Conservation (phyloP, 441 rosid genomes). For the Omphalea diandra region DNA sequence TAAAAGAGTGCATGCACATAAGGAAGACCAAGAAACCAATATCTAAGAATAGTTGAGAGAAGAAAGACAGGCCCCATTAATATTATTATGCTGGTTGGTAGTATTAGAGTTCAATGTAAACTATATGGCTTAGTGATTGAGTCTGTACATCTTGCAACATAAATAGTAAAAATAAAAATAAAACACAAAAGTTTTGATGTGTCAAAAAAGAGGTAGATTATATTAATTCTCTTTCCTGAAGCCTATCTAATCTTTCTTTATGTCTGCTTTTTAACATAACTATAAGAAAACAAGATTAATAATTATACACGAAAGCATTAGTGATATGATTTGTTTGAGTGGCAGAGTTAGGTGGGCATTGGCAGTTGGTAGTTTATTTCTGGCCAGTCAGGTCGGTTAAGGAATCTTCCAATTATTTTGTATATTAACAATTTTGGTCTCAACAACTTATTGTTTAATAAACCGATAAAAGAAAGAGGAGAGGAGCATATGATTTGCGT, state of each 20-base stretch:
- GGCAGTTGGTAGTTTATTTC: constrained; percentile 47
- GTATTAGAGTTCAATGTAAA: too few species aligned
- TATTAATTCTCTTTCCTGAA: too few species aligned
- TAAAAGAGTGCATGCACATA: constrained; percentile 23
- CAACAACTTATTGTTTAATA: neutral
- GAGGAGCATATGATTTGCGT: constrained; percentile 35
- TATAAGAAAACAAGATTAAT: too few species aligned
- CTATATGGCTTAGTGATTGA: too few species aligned
- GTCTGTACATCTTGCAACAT: too few species aligned
- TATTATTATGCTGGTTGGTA: too few species aligned
- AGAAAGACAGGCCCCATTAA: constrained; percentile 5
- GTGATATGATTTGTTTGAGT: neutral
- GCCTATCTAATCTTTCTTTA: too few species aligned
- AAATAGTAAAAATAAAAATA: too few species aligned
- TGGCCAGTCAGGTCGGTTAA: constrained; percentile 24
- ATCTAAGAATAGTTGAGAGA: neutral
- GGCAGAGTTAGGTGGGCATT: constrained; percentile 27
- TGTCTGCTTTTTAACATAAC: too few species aligned
- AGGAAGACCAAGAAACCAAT: neutral
- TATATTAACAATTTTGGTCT: constrained; percentile 1
- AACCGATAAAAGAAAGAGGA: neutral
- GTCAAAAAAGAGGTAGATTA: too few species aligned
- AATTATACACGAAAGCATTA: neutral
- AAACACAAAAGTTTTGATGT: too few species aligned
- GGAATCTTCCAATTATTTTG: constrained; percentile 22